These are phyloP conservation scores for Heliamphora exappendiculata DNA, from an alignment of 148 eudicot species.

Conservation along the genomic window DNA sequence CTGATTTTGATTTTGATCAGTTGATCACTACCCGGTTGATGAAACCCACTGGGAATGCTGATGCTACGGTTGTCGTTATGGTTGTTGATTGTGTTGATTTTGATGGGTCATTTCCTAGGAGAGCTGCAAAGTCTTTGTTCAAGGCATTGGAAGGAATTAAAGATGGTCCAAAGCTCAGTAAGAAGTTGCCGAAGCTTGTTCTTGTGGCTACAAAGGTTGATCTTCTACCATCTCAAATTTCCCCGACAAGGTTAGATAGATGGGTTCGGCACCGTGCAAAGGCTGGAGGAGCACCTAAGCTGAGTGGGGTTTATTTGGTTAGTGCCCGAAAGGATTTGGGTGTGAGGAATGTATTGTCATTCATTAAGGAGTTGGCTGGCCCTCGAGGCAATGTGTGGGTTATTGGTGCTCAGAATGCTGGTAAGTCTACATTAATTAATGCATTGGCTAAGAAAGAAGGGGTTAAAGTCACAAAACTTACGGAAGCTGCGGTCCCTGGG, in stretches of 20 bases:
- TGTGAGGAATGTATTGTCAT: conserved; percentile 70
- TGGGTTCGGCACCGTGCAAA: conserved; percentile 92
- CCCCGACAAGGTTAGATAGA: conserved; percentile 86
- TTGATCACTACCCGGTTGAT: conserved; percentile 73
- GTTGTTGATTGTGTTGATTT: conserved; percentile 97
- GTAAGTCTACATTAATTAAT: conserved; percentile 86
- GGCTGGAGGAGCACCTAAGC: conserved; percentile 82
- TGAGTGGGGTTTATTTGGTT: conserved; percentile 78
- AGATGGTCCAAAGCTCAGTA: conserved; percentile 44
- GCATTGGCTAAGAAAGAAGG: conserved; percentile 81
- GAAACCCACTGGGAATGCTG: conserved; percentile 68
- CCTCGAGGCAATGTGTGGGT: conserved; percentile 99
- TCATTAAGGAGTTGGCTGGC: conserved; percentile 71
- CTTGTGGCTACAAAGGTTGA: conserved; percentile 90
- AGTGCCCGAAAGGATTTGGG: conserved; percentile 87
- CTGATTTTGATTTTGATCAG: conserved; percentile 91
- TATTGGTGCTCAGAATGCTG: conserved; percentile 95
- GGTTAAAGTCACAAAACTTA: conserved; percentile 71
- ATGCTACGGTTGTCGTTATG: conserved; percentile 84
- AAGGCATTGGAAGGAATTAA: conserved; percentile 57
- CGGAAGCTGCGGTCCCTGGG: conserved; percentile 96
- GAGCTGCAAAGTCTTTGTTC: conserved; percentile 80
- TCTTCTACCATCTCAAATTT: conserved; percentile 82
- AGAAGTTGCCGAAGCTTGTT: conserved; percentile 81
- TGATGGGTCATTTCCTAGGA: conserved; percentile 91